Conservation (phyloP, 2,329 filamentous ascomycete genomes). For the Pestalotiopsis sp. region DNA sequence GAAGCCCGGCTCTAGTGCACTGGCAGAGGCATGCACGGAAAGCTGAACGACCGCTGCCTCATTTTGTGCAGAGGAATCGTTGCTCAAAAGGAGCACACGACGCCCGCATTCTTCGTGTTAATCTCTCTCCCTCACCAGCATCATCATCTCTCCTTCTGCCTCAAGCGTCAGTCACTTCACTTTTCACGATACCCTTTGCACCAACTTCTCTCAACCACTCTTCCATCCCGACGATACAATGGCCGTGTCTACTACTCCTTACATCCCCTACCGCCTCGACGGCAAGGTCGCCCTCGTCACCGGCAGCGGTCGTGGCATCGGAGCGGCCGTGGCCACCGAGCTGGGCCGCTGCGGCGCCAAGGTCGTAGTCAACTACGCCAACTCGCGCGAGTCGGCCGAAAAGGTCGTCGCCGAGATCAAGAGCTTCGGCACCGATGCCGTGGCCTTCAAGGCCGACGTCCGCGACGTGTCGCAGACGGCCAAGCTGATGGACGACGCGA, state of each 20-base stretch:
- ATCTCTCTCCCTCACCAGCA: not conserved
- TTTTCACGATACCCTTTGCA: not conserved
- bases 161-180: not conserved
- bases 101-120: not conserved
- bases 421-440: slow-evolving; percentile 24
- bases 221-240: not conserved
- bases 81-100: not conserved
- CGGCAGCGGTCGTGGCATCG: slow-evolving; percentile 56
- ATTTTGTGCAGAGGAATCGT: not conserved
- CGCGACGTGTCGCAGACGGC: slow-evolving; percentile 32
- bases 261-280: slow-evolving; percentile 19
- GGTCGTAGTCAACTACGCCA: slow-evolving; percentile 37
- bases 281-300: slow-evolving; percentile 31
- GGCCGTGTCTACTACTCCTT: not conserved
- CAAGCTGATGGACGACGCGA: slow-evolving; percentile 48
- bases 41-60: not conserved
- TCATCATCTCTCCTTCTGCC: not conserved
- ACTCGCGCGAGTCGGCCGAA: slow-evolving; percentile 22
- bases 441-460: slow-evolving; percentile 35
- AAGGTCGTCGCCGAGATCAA: slow-evolving; percentile 28
- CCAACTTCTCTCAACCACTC: not conserved
- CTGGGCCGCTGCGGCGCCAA: slow-evolving; percentile 31
- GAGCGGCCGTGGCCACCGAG: slow-evolving; percentile 60
- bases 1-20: not conserved
- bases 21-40: not conserved